These are phyloP conservation scores for Psophocarpus tetragonolobus DNA, from an alignment of 306 rosid genomes.

Conservation along the genomic window DNA sequence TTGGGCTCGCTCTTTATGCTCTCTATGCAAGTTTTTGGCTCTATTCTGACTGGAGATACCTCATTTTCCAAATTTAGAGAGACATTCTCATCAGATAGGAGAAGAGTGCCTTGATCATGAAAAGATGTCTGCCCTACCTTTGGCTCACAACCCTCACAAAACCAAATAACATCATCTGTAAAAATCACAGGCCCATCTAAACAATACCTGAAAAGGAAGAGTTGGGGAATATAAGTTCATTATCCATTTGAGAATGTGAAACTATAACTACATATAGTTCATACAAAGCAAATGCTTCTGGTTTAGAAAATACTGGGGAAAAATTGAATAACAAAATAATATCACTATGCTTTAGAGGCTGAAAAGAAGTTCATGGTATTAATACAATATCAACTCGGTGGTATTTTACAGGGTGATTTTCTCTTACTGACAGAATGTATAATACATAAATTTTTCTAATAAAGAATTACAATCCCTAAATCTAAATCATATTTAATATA, in stretches of 20 bases:
- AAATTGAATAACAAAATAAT: not conserved
- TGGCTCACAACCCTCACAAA: conserved; percentile 57
- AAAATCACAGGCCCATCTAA: conserved; percentile 44
- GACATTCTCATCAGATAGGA: not conserved
- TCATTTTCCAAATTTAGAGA: conserved; percentile 8
- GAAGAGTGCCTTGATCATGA: not conserved
- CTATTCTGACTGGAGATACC: conserved; percentile 14
- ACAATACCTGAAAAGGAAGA: conserved; percentile 56
- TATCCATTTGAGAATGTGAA: not conserved
- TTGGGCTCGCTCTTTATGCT: not conserved
- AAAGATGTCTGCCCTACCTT: conserved; percentile 10
- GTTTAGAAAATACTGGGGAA: not conserved
- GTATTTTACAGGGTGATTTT: not conserved
- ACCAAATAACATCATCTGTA: conserved; percentile 51
- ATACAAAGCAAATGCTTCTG: not conserved
- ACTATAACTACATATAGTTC: not conserved
- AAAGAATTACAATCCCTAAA: not conserved
- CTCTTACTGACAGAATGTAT: not conserved
- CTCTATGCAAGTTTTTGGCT: not conserved
- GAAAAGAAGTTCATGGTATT: not conserved
- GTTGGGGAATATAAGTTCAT: conserved; percentile 9
- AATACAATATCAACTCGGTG: not conserved
- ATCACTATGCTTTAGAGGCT: not conserved
- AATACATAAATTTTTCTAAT: not conserved
- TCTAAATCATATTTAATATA: conserved; percentile 9